A percentile compares a stretch with the other conserved stretches of the same genome.
phyloP scores from a whole-genome alignment of 164 flowering plant species.

The Platanus orientalis region DNA sequence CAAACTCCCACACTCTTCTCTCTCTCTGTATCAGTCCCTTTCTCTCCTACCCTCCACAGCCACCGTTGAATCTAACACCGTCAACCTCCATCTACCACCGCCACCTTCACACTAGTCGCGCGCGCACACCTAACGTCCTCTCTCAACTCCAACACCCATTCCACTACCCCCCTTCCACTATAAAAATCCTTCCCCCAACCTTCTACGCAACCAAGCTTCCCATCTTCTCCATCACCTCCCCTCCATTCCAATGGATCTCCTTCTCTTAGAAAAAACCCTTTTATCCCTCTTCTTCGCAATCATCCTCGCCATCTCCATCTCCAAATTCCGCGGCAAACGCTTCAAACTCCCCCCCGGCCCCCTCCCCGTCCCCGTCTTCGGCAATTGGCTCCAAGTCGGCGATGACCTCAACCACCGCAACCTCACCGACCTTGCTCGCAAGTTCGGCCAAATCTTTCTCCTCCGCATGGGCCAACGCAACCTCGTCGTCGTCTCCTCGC shows the following conservation, averaged over 20 bases:
- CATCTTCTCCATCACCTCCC: no score
- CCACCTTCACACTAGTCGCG: no score
- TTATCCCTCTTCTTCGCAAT: slow-evolving; percentile 47
- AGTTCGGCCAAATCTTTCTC: slow-evolving; percentile 59
- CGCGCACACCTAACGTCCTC: no score
- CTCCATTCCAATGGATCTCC: slow-evolving; percentile 85
- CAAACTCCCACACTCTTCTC: no score
- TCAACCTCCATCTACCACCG: no score
- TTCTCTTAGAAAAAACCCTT: slow-evolving; percentile 55
- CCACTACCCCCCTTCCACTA: no score
- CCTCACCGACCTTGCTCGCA: slow-evolving; percentile 55
- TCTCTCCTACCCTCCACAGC: no score
- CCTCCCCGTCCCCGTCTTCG: slow-evolving; percentile 69
- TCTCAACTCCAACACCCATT: no score
- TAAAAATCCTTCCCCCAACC: no score
- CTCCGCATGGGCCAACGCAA: slow-evolving; percentile 89
- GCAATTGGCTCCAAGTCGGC: slow-evolving; percentile 91
- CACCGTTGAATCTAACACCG: no score
- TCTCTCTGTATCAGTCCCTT: no score
- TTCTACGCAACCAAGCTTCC: no score
- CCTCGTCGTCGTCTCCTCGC: slow-evolving; percentile 76
- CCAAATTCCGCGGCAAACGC: slow-evolving; percentile 58
- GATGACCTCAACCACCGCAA: slow-evolving; percentile 84
- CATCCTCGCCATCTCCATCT: slow-evolving; percentile 37
- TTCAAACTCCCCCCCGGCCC: slow-evolving; percentile 82